These are phyloP conservation scores for Artemisia annua DNA, from an alignment of 129 eudicot genomes.

Conservation along the genomic window DNA sequence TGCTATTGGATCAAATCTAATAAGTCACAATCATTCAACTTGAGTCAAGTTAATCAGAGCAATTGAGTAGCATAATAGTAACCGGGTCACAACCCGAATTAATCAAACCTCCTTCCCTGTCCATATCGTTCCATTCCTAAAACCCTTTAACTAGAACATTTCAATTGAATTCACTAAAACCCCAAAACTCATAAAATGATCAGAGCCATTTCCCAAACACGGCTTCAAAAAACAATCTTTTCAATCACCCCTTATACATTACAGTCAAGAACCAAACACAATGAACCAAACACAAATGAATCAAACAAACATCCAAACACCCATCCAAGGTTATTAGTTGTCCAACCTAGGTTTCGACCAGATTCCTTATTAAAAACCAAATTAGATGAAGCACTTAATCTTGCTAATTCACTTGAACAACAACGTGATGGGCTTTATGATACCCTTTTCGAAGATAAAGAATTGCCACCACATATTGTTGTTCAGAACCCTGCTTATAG, in stretches of 20 bases:
- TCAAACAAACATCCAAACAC: constrained; percentile 23
- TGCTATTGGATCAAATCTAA: too few relatives aligned
- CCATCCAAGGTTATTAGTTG: constrained; percentile 71
- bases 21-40: too few relatives aligned
- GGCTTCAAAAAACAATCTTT: constrained; percentile 17
- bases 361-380: constrained; percentile 47
- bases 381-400: constrained; percentile 89
- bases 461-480: constrained; percentile 68
- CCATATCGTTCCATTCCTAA: too few relatives aligned
- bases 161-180: background rate
- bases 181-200: background rate
- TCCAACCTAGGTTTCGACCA: constrained; percentile 82
- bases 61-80: too few relatives aligned
- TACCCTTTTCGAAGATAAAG: constrained; percentile 44
- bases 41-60: too few relatives aligned
- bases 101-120: too few relatives aligned
- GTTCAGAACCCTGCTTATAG: constrained; percentile 85
- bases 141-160: too few relatives aligned
- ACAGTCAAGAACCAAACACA: constrained; percentile 35
- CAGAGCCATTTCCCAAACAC: constrained; percentile 37
- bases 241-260: constrained; percentile 30
- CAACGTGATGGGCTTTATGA: constrained; percentile 61
- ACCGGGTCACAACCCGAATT: too few relatives aligned
- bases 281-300: constrained; percentile 39
- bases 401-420: constrained; percentile 89